Evolutionary conservation across 78 protist species (phyloP).

Genomic region (Dictyostelium firmibasis): DNA sequence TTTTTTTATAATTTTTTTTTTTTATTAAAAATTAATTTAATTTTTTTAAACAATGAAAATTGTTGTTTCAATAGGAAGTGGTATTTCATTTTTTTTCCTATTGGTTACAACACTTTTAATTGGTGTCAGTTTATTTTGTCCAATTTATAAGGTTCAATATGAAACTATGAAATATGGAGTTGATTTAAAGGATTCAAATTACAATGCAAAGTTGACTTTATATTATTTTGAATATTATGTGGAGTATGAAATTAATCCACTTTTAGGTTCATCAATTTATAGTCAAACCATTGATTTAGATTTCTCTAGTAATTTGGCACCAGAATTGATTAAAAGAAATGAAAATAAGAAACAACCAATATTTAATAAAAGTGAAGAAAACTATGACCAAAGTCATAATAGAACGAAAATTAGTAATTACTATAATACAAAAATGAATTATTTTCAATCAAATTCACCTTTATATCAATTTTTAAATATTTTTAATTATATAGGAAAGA

Average conservation of each 20-base stretch:
- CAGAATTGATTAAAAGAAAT: not conserved
- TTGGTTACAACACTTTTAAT: not conserved
- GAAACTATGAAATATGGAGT: not conserved
- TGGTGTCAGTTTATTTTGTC: not conserved
- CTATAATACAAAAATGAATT: not conserved
- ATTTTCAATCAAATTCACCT: not conserved
- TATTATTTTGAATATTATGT: not conserved
- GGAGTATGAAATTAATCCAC: not conserved
- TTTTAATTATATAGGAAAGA: not conserved
- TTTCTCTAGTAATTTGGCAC: not conserved
- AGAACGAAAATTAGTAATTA: not conserved
- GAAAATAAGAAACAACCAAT: not conserved
- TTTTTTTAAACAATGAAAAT: not conserved
- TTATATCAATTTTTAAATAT: not conserved
- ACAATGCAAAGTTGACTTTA: not conserved
- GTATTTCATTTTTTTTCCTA: not conserved
- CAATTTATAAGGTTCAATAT: not conserved
- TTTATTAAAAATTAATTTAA: not conserved
- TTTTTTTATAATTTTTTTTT: too few relatives aligned
- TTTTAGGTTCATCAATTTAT: not conserved
- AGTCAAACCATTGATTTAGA: not conserved
- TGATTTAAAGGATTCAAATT: not conserved
- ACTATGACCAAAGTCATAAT: not conserved
- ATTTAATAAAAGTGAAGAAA: not conserved
- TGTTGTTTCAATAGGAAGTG: not conserved